A percentile compares a stretch with the other conserved stretches of the same genome.
Conservation (phyloP, 2,329 filamentous ascomycete genomes). For the Phialophora verrucosa region DNA sequence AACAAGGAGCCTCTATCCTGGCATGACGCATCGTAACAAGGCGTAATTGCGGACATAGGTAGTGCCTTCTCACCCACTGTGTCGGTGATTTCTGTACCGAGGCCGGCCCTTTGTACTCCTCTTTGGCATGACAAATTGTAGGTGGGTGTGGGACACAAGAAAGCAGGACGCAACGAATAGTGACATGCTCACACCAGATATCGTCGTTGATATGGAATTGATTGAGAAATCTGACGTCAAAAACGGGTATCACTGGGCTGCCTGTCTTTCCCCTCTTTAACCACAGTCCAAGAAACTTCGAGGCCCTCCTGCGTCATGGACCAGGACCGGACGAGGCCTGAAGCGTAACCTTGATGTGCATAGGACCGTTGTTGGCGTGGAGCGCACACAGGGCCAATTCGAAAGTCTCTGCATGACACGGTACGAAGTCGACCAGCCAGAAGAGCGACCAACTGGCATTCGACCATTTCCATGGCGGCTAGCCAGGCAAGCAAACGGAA, state of each 20-base stretch:
- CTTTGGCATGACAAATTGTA: constrained; percentile 10
- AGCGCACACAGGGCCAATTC: constrained; percentile 5
- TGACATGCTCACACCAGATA: constrained; percentile 22
- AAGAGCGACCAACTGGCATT: not conserved
- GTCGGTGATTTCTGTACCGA: not conserved
- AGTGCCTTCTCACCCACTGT: constrained; percentile 10
- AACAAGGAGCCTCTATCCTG: constrained; percentile 1
- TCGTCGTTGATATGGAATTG: not conserved
- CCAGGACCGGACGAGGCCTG: not conserved
- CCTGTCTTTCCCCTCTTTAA: not conserved
- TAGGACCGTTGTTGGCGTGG: constrained; percentile 14
- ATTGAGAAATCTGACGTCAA: constrained; percentile 19
- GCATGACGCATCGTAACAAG: not conserved
- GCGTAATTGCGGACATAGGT: not conserved
- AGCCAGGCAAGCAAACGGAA: constrained; percentile 6
- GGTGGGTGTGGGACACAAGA: constrained; percentile 2
- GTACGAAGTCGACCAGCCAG: constrained; percentile 1
- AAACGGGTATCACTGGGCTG: constrained; percentile 21
- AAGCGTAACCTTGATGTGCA: constrained; percentile 20
- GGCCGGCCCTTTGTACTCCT: not conserved
- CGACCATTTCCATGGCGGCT: not conserved
- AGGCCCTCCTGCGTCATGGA: not conserved
- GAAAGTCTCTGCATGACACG: constrained; percentile 6
- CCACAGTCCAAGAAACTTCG: not conserved
- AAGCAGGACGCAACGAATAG: constrained; percentile 16